Evolutionary conservation across 495 filamentous ascomycete genomes (phyloP).

Genomic region (Astrothelium macrocarpum): DNA sequence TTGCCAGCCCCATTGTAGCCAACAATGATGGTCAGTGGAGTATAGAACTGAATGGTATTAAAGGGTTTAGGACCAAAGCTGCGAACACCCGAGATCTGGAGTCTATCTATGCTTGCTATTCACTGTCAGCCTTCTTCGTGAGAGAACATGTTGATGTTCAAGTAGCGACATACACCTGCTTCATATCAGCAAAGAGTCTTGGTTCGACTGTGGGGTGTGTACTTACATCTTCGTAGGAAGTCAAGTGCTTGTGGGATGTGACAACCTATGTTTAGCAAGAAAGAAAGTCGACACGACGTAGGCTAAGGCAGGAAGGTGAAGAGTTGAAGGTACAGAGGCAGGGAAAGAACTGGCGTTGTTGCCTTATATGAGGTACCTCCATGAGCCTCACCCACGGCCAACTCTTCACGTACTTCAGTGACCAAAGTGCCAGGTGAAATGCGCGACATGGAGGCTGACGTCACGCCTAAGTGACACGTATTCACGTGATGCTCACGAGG

Average conservation of each 20-base stretch:
- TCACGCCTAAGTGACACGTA: neutral
- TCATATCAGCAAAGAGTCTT: neutral
- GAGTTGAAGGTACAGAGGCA: neutral
- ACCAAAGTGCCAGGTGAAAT: too few species aligned
- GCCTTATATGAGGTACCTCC: too few species aligned
- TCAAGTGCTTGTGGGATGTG: neutral
- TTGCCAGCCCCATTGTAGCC: conserved; percentile 96
- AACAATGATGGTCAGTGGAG: conserved; percentile 89
- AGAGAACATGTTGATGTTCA: neutral
- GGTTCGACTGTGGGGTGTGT: neutral
- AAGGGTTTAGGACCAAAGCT: conserved; percentile 73
- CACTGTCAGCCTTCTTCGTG: neutral
- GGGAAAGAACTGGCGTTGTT: neutral
- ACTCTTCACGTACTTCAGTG: too few species aligned
- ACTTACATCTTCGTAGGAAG: neutral
- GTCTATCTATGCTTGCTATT: conserved; percentile 72
- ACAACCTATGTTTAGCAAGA: too few species aligned
- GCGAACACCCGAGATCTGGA: conserved; percentile 58
- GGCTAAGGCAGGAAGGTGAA: too few species aligned
- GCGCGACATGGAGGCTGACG: neutral
- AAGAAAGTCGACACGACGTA: too few species aligned
- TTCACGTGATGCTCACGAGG: neutral
- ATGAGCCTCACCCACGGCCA: too few species aligned
- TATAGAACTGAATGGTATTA: conserved; percentile 81
- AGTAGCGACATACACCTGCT: neutral